Evolutionary conservation across 305 asterid genomes (phyloP), one percentile per base, ranked within the genome.

Genomic region (Rubia occidens): DNA sequence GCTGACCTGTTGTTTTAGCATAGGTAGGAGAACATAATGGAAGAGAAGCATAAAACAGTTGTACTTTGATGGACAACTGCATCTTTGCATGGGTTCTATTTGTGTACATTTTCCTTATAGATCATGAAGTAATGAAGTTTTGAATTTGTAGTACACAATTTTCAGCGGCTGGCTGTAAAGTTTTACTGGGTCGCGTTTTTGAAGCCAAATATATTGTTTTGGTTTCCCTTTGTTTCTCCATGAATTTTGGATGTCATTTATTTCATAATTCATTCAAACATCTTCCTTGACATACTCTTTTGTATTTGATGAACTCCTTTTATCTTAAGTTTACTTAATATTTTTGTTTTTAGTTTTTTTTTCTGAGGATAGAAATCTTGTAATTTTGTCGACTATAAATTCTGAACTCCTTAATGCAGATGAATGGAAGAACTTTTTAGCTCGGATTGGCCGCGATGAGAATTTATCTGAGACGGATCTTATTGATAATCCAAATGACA

Each of bases 341-440:
- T 8, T 20, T 32, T 40, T 14, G 53, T 69, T 53, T 29, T 17
- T 43, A 37, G 56, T 53, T 58, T 59, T 14, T 14, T 47, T 39
- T 56, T 35, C 8, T 61, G 32, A n/a, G 45, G 21, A 45, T 62
- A 55, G 43, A 11, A 1, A 4, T 64, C 17, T 43, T 56, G 17
- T 20, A 10, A n/a, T 44, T 59, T 5, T 64, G 55, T 44, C 70
- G 37, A 18, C 58, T 43, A 3, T 15, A 51, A 70, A 66, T 66
- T 54, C 15, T 64, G 42, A 51, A 45, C 56, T 66, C 49, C 54
- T 68, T 71, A 68, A 53, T 78, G 72, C 82, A 90, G 98, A 93
- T 84, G 98, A 93, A 81, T 90, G 98, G 98, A 93, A 80, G 71
- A 93, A 93, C 67, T 93, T 93, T 78, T 95, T 93, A 77, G 82